Evolutionary conservation across 257 asterid species (phyloP), one percentile per base, ranked within the genome.

Genomic region (Ballota nigra): DNA sequence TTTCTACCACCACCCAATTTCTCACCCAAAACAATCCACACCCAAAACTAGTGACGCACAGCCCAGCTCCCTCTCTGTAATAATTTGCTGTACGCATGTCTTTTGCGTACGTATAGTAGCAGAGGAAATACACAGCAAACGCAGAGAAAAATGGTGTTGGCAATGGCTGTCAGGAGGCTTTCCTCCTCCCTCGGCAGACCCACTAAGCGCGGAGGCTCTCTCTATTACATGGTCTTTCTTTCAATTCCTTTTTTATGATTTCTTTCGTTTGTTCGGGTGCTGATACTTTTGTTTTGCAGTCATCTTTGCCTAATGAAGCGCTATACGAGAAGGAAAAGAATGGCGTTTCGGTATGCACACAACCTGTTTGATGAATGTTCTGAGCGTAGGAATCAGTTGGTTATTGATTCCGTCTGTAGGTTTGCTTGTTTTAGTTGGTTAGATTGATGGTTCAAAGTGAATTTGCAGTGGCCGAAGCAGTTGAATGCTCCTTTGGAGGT

Each of bases 131-230:
- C 52, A 62, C 8, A 36, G 63, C 13, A 34, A 12, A 18, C 22
- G 23, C n/a, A 70, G 38, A 45, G 16, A 73, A 84, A 83, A 69
- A 92, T 90, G 95, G 86, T 86, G n/a, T 6, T 88, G 88, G 90
- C 97, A n/a, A 84, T 87, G 89, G 98, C 92, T 59, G 70, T 90
- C 33, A 79, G 97, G 77, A 83, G 90, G 80, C 87, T 92, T 63
- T 89, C 94, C 18, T 83, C 96, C 77, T 80, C 90, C 68, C 36
- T 86, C 22, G 85, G 84, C 62, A 90, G 84, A 57, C 96, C 96
- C 34, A 62, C 81, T 52, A 90, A 84, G 79, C 86, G 88, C 70
- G 92, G 83, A 23, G 89, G 92, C 66, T 82, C 91, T 75, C 83
- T 86, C 53, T 88, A 87, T 72, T 83, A 73, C 86, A 88, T 90